phyloP scores from a whole-genome alignment of 176 grass and related monocot species.

The Oropetium thomaeum region DNA sequence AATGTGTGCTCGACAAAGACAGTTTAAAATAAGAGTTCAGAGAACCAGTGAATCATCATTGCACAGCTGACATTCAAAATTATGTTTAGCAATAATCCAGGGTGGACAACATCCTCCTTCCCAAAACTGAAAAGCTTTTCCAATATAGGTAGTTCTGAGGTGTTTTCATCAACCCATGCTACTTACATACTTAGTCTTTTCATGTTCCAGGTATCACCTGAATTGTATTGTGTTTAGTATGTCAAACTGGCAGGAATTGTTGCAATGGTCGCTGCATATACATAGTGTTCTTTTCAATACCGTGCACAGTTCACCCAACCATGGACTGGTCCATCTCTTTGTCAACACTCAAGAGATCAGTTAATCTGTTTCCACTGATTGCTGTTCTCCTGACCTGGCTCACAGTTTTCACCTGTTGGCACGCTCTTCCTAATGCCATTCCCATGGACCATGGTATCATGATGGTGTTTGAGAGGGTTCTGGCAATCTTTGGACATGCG shows the following conservation, averaged over 20 bases:
- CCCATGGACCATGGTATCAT: constrained; percentile 95
- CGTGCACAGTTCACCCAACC: constrained; percentile 76
- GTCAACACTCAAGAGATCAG: constrained; percentile 55
- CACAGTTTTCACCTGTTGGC: constrained; percentile 42
- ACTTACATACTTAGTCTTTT: constrained; percentile 98
- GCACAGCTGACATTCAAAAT: too few species aligned
- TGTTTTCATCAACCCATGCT: constrained; percentile 98
- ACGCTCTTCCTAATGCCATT: constrained; percentile 73
- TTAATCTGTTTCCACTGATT: constrained; percentile 62
- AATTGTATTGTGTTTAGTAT: not conserved
- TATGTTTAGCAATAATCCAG: too few species aligned
- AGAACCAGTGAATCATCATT: too few species aligned
- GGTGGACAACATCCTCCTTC: constrained; percentile 97
- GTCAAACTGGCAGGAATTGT: constrained; percentile 55
- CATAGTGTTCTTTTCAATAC: constrained; percentile 84
- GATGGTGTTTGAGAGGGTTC: constrained; percentile 64
- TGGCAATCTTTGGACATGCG: constrained; percentile 59
- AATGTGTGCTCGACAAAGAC: too few species aligned
- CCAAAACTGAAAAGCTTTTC: constrained; percentile 89
- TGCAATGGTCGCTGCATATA: constrained; percentile 57
- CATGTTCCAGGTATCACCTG: constrained; percentile 67
- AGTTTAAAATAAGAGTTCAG: too few species aligned
- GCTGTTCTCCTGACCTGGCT: constrained; percentile 65
- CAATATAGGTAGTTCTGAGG: constrained; percentile 96
- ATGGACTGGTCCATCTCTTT: constrained; percentile 89